Conservation (phyloP, 2,329 filamentous ascomycete genomes). For the Cladosporium cucumerinum region DNA sequence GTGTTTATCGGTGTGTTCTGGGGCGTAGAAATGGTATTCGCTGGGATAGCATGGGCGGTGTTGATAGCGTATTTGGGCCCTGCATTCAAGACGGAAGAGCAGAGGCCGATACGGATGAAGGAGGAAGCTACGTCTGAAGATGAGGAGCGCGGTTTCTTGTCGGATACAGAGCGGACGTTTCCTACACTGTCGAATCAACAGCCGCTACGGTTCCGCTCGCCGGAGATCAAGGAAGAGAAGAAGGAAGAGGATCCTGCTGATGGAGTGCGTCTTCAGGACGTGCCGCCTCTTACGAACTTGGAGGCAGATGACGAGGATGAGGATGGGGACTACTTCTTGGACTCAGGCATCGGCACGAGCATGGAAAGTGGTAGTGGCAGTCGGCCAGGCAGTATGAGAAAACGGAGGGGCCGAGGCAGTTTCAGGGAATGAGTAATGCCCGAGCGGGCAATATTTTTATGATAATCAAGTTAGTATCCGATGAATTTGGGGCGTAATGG, state of each 20-base stretch:
- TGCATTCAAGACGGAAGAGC: constrained; percentile 10
- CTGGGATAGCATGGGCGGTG: constrained; percentile 62
- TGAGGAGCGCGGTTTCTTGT: constrained; percentile 33
- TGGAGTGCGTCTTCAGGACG: not conserved
- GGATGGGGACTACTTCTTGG: constrained; percentile 43
- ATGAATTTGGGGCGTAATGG: not conserved
- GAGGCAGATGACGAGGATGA: constrained; percentile 44
- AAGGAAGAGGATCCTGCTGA: constrained; percentile 22
- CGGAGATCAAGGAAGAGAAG: constrained; percentile 31
- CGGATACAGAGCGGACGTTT: constrained; percentile 49
- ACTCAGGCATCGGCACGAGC: constrained; percentile 50
- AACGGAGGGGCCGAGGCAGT: constrained; percentile 25
- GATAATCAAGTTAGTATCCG: not conserved
- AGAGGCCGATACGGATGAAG: constrained; percentile 23
- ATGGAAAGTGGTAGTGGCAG: constrained; percentile 39
- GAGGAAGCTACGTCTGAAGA: constrained; percentile 16
- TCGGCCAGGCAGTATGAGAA: constrained; percentile 30
- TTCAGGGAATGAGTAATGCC: constrained; percentile 1
- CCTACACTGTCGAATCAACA: constrained; percentile 46
- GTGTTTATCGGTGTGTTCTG: constrained; percentile 72
- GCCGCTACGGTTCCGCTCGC: constrained; percentile 35
- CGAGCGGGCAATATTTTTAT: not conserved
- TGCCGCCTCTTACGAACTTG: constrained; percentile 2
- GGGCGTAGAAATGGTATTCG: constrained; percentile 67
- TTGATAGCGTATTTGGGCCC: constrained; percentile 44